Evolutionary conservation across 352 stramenopile genomes (phyloP).

Genomic region (Albugo laibachii): DNA sequence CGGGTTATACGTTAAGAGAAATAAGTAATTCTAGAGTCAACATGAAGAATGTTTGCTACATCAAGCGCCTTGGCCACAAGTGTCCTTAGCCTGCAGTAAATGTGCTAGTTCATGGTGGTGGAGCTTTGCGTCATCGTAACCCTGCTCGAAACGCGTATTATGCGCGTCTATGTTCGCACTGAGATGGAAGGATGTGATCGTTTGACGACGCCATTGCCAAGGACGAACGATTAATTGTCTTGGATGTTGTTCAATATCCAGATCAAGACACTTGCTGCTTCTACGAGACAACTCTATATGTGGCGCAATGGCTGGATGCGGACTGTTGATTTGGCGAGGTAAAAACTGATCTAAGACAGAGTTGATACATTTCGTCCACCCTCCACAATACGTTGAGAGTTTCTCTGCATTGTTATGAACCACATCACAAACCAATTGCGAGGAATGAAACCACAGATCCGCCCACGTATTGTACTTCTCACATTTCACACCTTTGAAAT

Average conservation of each 20-base stretch:
- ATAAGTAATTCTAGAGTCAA: too few species aligned
- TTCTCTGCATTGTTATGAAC: conserved; percentile 16
- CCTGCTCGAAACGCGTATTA: conserved; percentile 30
- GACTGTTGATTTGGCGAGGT: conserved; percentile 2
- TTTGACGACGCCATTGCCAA: conserved; percentile 37
- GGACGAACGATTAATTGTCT: conserved; percentile 22
- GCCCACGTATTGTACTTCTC: conserved; percentile 35
- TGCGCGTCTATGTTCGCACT: conserved; percentile 27
- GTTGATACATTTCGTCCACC: too few species aligned
- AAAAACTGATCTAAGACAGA: too few species aligned
- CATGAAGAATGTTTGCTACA: too few species aligned
- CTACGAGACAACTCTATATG: not conserved
- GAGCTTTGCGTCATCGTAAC: conserved; percentile 31
- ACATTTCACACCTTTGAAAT: conserved; percentile 43
- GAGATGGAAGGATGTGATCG: conserved; percentile 29
- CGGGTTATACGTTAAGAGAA: too few species aligned
- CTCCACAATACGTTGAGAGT: conserved; percentile 11
- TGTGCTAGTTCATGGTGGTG: conserved; percentile 28
- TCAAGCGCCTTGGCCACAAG: too few species aligned
- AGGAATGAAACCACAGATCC: conserved; percentile 29
- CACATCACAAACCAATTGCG: conserved; percentile 22
- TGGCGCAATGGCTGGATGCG: conserved; percentile 26
- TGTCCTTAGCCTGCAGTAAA: conserved; percentile 9
- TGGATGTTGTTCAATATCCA: too few species aligned
- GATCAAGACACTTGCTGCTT: too few species aligned